Conservation (phyloP, 805 yeast genomes). For the Grigorovia yakushimaensis region DNA sequence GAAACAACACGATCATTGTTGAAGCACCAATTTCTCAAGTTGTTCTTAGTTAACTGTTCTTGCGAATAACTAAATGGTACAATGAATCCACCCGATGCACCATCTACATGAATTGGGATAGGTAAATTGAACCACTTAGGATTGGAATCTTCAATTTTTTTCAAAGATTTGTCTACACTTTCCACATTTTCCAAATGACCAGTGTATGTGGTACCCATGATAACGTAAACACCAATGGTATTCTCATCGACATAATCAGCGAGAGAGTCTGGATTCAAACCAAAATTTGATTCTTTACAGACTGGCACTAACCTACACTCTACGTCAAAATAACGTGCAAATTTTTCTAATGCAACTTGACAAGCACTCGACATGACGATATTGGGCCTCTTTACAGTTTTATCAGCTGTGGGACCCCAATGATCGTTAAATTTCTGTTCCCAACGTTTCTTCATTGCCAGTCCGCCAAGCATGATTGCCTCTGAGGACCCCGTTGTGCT, state of each 20-base stretch:
- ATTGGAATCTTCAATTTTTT: conserved; percentile 42
- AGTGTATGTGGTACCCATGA: conserved; percentile 85
- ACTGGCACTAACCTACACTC: conserved; percentile 72
- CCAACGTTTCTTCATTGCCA: conserved; percentile 89
- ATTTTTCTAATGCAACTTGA: conserved; percentile 89
- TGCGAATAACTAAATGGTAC: conserved; percentile 79
- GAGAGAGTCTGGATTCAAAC: conserved; percentile 52
- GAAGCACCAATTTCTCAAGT: conserved; percentile 59
- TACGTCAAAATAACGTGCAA: conserved; percentile 89
- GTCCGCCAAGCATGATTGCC: conserved; percentile 88
- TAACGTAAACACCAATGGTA: conserved; percentile 84
- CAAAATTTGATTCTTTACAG: conserved; percentile 46
- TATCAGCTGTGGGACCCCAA: conserved; percentile 38
- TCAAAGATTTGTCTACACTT: conserved; percentile 52
- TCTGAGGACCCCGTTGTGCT: conserved; percentile 93
- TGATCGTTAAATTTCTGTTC: conserved; percentile 50
- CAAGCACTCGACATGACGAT: conserved; percentile 88
- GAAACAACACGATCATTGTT: conserved; percentile 64
- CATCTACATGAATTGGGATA: conserved; percentile 86
- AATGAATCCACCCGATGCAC: conserved; percentile 83
- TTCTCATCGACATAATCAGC: conserved; percentile 71
- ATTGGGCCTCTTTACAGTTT: conserved; percentile 50
- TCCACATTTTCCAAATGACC: conserved; percentile 82
- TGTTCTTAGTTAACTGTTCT: conserved; percentile 29
- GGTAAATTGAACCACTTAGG: conserved; percentile 32